Percentiles rank a stretch among this genome's conserved stretches.
phyloP scores from a whole-genome alignment of 768 basidiomycete genomes.

The Inosperma sp. region DNA sequence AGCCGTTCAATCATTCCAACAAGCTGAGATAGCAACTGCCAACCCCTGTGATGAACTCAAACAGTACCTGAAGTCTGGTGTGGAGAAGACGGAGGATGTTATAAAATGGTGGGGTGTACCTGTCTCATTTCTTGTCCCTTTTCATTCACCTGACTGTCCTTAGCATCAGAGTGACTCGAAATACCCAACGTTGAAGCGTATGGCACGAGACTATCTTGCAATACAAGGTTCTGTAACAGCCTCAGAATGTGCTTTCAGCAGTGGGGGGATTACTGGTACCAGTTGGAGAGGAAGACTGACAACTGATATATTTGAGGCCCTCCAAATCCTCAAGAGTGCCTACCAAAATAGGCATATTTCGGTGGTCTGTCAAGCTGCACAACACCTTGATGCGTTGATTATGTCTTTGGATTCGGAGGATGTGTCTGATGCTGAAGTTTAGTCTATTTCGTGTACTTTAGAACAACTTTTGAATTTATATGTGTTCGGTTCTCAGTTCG shows the following conservation, averaged over 20 bases:
- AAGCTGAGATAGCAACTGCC: background rate
- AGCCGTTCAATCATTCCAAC: slow-evolving; percentile 5
- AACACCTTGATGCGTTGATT: slow-evolving; percentile 1
- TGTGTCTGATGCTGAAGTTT: background rate
- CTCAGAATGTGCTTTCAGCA: slow-evolving; percentile 27
- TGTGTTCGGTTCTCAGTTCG: background rate
- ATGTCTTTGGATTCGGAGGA: background rate
- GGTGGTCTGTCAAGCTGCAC: slow-evolving; percentile 10
- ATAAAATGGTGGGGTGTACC: background rate
- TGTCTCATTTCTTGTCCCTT: background rate
- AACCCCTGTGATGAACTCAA: background rate
- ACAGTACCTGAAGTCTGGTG: background rate
- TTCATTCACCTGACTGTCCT: background rate
- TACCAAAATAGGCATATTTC: slow-evolving; percentile 26
- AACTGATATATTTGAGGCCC: slow-evolving; percentile 22
- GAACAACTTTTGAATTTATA: background rate
- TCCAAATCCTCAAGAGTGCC: slow-evolving; percentile 28
- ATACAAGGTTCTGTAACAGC: slow-evolving; percentile 27
- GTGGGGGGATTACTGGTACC: slow-evolving; percentile 24
- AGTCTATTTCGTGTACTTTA: background rate
- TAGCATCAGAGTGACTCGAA: slow-evolving; percentile 20
- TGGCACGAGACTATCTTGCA: slow-evolving; percentile 25
- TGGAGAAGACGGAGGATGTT: background rate
- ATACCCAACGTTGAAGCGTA: slow-evolving; percentile 22
- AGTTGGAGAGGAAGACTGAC: slow-evolving; percentile 16